Percentiles rank a stretch among this genome's conserved stretches.
Conservation (phyloP, 176 grass and related monocot species). For the Zoysia japonica region DNA sequence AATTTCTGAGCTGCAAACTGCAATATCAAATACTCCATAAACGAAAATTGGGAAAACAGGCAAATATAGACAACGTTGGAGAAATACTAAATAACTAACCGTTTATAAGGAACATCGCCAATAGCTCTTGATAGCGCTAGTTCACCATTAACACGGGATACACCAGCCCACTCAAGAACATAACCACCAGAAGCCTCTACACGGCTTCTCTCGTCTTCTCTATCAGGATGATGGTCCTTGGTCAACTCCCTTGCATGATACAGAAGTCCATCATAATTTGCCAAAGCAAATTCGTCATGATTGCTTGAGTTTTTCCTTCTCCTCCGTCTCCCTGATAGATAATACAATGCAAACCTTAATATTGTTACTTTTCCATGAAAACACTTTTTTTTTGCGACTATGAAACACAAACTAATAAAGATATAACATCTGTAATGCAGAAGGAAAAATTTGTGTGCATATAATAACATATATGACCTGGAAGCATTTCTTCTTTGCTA, state of each 20-base stretch:
- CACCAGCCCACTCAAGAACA: slow-evolving; percentile 90
- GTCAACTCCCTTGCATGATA: slow-evolving; percentile 86
- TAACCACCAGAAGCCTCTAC: slow-evolving; percentile 87
- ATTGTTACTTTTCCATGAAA: slow-evolving; percentile 21
- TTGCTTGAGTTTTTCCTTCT: slow-evolving; percentile 58
- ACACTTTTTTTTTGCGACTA: slow-evolving; percentile 1
- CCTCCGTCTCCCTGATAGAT: slow-evolving; percentile 51
- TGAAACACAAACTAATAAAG: slow-evolving; percentile 5
- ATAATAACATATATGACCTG: neutral
- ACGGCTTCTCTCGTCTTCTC: slow-evolving; percentile 91
- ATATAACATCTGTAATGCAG: slow-evolving; percentile 4
- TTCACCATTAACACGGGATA: slow-evolving; percentile 79
- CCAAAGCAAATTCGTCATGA: slow-evolving; percentile 45
- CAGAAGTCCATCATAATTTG: slow-evolving; percentile 55
- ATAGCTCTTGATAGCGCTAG: slow-evolving; percentile 91
- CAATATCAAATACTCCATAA: neutral
- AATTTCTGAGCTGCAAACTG: slow-evolving; percentile 2
- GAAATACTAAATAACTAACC: slow-evolving; percentile 50
- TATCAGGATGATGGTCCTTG: slow-evolving; percentile 90
- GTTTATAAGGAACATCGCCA: slow-evolving; percentile 82
- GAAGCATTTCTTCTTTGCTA: slow-evolving; percentile 18
- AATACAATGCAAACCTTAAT: slow-evolving; percentile 28
- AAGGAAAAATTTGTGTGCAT: neutral
- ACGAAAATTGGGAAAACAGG: neutral
- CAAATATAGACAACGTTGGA: slow-evolving; percentile 8